Evolutionary conservation across 306 rosid genomes (phyloP), one percentile per base, ranked within the genome.

Genomic region (Begonia loranthoides): DNA sequence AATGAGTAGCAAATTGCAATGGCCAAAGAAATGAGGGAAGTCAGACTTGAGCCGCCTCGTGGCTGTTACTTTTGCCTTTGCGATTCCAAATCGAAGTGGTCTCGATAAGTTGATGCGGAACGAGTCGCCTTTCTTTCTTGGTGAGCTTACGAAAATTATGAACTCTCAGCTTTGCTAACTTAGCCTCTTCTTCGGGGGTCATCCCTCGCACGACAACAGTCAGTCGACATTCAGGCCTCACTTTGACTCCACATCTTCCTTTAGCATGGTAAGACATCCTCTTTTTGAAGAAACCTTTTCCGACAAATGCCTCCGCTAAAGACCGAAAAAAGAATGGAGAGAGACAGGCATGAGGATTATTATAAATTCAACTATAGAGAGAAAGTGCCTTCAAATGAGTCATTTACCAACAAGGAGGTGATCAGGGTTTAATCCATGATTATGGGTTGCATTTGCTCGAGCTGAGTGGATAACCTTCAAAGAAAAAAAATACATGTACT

Each of bases 91-190:
- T 60, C 9, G 97, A 71, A 59, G 66, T 85, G 9, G 85, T 76
- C 80, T 82, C 97, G 14, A 90, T 85, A 65, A 85, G 94, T 67
- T 76, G 62, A 68, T 90, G 97, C 12, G 97, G 97, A 63, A 90
- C 95, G 44, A 90, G 95, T 55, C 70, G 74, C 9, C 59, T 64
- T 69, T 90, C 87, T 14, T 78, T 70, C 73, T 82, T 80, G 9
- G 75, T 73, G 53, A 78, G 82, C 80, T 80, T 90, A 66, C 61
- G 59, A 38, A 70, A 82, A 62, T 82, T 90, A 58, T 74, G 73
- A 61, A 85, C 95, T 68, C 54, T 85, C 24, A 89, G 74, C 75
- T 75, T 79, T 14, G 97, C 97, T 60, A 89, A 81, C 60, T 84
- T 63, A 13, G 89, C 89, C 63, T 89, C 97, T 68, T 89, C 97